Conservation (phyloP, 139 green algal species). For the Volvox africanus region DNA sequence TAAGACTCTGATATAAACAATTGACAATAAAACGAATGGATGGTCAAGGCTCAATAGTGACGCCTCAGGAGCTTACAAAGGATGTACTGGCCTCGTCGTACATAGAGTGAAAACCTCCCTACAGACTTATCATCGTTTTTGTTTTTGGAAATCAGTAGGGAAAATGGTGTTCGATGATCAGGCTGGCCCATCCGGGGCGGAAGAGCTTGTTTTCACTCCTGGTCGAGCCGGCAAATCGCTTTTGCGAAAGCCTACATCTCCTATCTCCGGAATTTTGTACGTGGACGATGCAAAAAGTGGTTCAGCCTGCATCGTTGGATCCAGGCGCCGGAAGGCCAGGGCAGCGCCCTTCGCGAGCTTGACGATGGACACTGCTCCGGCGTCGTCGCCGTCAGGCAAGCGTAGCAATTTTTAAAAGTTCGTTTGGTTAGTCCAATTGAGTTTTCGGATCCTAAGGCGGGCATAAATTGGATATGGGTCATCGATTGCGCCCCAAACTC, state of each 20-base stretch:
- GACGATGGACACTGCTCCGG: constrained; percentile 6
- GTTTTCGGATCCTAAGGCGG: background rate
- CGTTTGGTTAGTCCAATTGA: background rate
- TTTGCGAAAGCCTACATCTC: constrained; percentile 6
- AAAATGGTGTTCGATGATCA: background rate
- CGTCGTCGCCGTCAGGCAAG: background rate
- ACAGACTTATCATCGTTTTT: background rate
- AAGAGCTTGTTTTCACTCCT: background rate
- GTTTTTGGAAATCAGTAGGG: background rate
- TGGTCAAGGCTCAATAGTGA: background rate
- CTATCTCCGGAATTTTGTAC: background rate
- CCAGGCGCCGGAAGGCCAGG: background rate
- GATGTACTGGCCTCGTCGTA: background rate
- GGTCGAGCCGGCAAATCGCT: background rate
- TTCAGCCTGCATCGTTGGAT: background rate
- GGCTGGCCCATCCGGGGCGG: background rate
- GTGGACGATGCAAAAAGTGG: background rate
- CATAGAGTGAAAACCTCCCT: background rate
- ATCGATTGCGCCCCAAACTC: background rate
- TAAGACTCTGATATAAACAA: background rate
- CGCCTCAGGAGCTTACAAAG: background rate
- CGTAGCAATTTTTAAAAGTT: too few relatives aligned
- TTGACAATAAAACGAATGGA: background rate
- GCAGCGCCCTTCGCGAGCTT: constrained; percentile 13
- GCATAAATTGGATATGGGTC: background rate